Percentiles rank a stretch among this genome's conserved stretches.
Conservation (phyloP, 129 eudicot genomes). For the Lactuca saligna region DNA sequence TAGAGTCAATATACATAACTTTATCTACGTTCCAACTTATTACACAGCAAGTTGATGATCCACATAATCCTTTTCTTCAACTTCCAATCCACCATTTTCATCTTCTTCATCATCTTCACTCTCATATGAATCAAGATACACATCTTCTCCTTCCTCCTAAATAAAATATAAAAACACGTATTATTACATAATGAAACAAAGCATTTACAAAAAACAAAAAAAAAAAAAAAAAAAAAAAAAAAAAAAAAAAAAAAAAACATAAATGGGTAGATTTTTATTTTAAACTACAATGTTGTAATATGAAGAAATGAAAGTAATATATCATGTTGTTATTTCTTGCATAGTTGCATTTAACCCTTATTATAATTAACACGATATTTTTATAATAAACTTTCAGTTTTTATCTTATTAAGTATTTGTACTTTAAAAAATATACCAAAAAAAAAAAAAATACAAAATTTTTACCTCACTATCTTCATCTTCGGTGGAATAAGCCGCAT, state of each 20-base stretch:
- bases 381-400: too few species aligned
- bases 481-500: constrained; percentile 71
- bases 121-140: constrained; percentile 42
- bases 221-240: neutral
- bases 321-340: too few species aligned
- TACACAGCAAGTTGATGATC: constrained; percentile 17
- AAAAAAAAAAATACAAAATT: constrained; percentile 1
- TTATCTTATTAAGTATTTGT: too few species aligned
- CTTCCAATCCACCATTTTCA: constrained; percentile 40
- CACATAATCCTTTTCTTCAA: constrained; percentile 40
- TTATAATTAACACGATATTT: too few species aligned
- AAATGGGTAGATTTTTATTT: too few species aligned
- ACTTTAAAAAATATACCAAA: too few species aligned
- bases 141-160: constrained; percentile 60
- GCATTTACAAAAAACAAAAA: neutral
- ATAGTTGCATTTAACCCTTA: too few species aligned
- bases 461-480: constrained; percentile 87
- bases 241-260: neutral
- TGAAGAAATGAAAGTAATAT: too few species aligned
- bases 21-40: neutral
- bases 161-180: neutral
- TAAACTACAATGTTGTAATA: too few species aligned
- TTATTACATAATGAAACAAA: neutral
- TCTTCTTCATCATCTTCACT: constrained; percentile 42
- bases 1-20: neutral